Evolutionary conservation across 2,329 filamentous ascomycete species (phyloP).

Genomic region (Ophiostoma himal-ulmi): DNA sequence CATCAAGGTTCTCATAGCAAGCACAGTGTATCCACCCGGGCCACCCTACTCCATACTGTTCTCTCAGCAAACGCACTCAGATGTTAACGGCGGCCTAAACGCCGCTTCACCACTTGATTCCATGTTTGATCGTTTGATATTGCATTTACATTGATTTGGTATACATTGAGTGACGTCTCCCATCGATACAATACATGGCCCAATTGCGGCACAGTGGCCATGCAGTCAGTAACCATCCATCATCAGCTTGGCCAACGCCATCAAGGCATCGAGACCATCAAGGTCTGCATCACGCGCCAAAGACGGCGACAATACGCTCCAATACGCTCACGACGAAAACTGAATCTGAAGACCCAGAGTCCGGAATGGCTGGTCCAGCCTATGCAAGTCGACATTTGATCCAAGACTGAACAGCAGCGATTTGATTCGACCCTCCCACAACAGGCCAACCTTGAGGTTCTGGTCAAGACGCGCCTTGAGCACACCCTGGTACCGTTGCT

Average conservation of each 20-base stretch:
- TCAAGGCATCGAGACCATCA: background rate
- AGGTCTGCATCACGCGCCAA: background rate
- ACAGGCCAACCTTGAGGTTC: slow-evolving; percentile 72
- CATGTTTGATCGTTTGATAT: background rate
- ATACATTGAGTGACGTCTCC: background rate
- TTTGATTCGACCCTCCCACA: slow-evolving; percentile 93
- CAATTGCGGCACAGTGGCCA: background rate
- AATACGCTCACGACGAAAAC: slow-evolving; percentile 60
- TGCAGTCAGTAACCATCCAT: background rate
- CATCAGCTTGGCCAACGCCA: background rate
- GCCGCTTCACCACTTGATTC: background rate
- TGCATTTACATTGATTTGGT: background rate
- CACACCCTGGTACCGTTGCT: slow-evolving; percentile 72
- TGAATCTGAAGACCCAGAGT: slow-evolving; percentile 73
- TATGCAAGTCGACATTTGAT: slow-evolving; percentile 73
- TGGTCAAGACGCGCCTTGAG: slow-evolving; percentile 87
- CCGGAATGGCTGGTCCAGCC: slow-evolving; percentile 68
- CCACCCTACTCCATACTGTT: background rate
- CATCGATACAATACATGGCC: background rate
- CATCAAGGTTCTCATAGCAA: slow-evolving; percentile 1
- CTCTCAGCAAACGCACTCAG: background rate
- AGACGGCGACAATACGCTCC: background rate
- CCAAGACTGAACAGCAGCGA: slow-evolving; percentile 89
- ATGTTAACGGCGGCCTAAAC: background rate
- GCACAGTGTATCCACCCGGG: background rate